Evolutionary conservation across 2,329 filamentous ascomycete species (phyloP), one percentile per base, ranked within the genome.

Genomic region (Leptographium radiaticola): DNA sequence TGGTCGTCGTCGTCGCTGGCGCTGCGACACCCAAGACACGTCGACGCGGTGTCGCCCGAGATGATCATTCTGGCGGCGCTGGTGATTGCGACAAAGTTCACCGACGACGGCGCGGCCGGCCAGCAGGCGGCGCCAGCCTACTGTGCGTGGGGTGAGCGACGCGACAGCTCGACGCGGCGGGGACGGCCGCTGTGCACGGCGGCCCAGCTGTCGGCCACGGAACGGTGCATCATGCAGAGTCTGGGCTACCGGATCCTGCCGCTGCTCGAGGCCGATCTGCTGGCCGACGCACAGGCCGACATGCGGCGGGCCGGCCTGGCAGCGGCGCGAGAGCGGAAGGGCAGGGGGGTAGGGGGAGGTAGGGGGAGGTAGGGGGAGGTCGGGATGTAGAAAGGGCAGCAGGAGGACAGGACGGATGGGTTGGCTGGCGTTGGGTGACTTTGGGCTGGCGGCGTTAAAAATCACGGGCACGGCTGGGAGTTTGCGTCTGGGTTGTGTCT

Each of bases 81-180:
- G 18, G 70, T 83, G 58, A 77, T 85, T 52, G 80, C 81, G n/a
- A 70, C 74, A 62, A 85, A 86, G 66, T 85, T 84, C 61, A 71
- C 76, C 46, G 77, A 83, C 60, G 82, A 86, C 66, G 67, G 70
- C 50, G 73, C 79, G 60, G 81, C 84, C 65, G 67, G 70, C 51
- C 74, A 80, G 60, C 71, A 75, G 57, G 67, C 71, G 6, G 77
- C 78, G 1, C 67, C 69, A 49, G 75, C 75, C 62, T 83, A 80
- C 66, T 70, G 71, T 57, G 61, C 68, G 33, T 84, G 80, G 78
- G 80, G 76, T 25, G n/a, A 18, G 34, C 31, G 49, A 6, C 16
- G 33, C 20, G 15, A 20, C 38, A 13, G 1, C 6, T 39, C 25
- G 25, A 5, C 25, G 25, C 25, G 13, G 7, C 44, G 15, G 3